Evolutionary conservation across 345 rosid genomes (phyloP).

Genomic region (Citropsis articulata): DNA sequence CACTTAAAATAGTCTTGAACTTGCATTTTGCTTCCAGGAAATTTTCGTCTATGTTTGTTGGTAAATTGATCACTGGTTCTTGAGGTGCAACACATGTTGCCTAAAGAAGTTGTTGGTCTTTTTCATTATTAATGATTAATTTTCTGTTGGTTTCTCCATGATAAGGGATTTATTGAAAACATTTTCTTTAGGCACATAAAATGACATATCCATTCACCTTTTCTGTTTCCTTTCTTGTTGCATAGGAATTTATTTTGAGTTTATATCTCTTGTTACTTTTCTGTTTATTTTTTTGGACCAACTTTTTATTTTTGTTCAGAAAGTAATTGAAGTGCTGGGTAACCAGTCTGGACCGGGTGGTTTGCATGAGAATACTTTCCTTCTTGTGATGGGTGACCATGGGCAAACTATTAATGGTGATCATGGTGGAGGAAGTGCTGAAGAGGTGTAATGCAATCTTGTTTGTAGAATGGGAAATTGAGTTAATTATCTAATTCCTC

Average conservation of each 20-base stretch:
- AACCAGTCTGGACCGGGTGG: conserved; percentile 74
- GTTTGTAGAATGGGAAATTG: conserved; percentile 4
- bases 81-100: background rate
- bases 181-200: conserved; percentile 4
- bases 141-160: background rate
- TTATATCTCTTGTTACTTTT: background rate
- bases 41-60: background rate
- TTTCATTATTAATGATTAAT: background rate
- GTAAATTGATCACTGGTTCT: background rate
- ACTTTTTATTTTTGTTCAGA: conserved; percentile 33
- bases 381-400: conserved; percentile 96
- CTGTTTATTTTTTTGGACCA: conserved; percentile 1
- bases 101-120: background rate
- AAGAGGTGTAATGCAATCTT: conserved; percentile 56
- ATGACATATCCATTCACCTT: background rate
- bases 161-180: background rate
- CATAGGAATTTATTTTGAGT: background rate
- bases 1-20: background rate
- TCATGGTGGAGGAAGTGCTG: conserved; percentile 97
- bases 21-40: conserved; percentile 6
- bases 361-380: conserved; percentile 75
- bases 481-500: conserved; percentile 10
- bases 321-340: conserved; percentile 55
- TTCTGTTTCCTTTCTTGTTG: conserved; percentile 2
- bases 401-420: conserved; percentile 97